Base-by-base conservation (phyloP, 73 alveolate species). In the Uronychia binucleata region DNA sequence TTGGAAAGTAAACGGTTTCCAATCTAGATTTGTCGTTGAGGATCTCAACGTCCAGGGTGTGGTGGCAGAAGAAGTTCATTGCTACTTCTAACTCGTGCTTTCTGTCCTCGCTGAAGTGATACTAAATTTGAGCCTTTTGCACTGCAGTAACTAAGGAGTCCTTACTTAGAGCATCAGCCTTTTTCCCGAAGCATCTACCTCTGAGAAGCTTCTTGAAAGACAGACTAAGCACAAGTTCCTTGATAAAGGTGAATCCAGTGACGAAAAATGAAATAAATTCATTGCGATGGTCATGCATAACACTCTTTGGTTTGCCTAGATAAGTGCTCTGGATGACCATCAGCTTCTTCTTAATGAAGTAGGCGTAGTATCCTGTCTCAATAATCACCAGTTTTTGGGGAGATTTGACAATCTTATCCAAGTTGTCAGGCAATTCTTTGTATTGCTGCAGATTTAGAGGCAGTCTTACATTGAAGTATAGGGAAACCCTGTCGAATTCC, bases 1-100 rank as follows among this genome's bases (percentile, higher is more conserved):
- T 86, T 1, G 83, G 83, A 46, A 86, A 86, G 27, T 76, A 67
- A n/a, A 35, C 77, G 1, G 87, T 78, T 30, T 86, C 77, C 30
- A 86, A 57, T 5, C 26, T 25, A 1, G 75, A 67, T 78, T 33
- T 80, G 13, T 31, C 1, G 30, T 80, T 86, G 1, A 78, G 31
- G 31, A 77, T 77, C 34, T 77, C 84, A 31, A 77, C 19, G 19
- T 46, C 67, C 67, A 46, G 19, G 5, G 67, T 46, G 19, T 46
- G 67, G 19, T 5, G 19, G n/a, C 19, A 11, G 67, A 46, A 46
- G 67, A 46, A 46, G 67, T 46, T 46, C 5, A 11, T 46, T 46
- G 67, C 67, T 46, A 11, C 67, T 46, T 46, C 19, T 5, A 46
- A 11, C 5, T 46, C 67, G n/a, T 46, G n/a, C 19, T 5, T 5